phyloP scores from a whole-genome alignment of 1,284 basidiomycete species.

The Trichosporon coremiiforme region DNA sequence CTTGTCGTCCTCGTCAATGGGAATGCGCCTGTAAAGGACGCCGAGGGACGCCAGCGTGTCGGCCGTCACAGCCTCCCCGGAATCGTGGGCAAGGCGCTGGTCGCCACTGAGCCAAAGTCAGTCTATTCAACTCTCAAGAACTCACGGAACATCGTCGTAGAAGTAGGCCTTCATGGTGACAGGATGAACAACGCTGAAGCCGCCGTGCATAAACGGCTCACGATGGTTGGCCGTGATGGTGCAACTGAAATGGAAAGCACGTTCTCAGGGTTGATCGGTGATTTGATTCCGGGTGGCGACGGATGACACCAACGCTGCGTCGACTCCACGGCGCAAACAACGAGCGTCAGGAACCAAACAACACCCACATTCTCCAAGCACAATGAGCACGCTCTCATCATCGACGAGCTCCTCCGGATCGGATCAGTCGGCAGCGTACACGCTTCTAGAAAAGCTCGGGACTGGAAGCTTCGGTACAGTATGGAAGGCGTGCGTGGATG shows the following conservation, averaged over 20 bases:
- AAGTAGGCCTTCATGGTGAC: conserved; percentile 73
- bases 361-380: not conserved
- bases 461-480: conserved; percentile 97
- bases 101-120: conserved; percentile 61
- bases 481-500: conserved; percentile 73
- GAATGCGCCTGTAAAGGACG: conserved; percentile 67
- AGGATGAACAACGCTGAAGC: not conserved
- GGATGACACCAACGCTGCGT: not conserved
- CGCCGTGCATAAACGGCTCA: not conserved
- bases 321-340: not conserved
- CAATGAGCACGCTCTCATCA: not conserved
- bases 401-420: conserved; percentile 23
- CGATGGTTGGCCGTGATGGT: conserved; percentile 4
- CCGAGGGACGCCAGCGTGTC: conserved; percentile 63
- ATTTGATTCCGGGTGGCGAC: conserved; percentile 18
- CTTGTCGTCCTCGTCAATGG: conserved; percentile 59
- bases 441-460: conserved; percentile 89
- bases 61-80: conserved; percentile 61
- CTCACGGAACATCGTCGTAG: conserved; percentile 67
- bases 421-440: conserved; percentile 86
- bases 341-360: conserved; percentile 8
- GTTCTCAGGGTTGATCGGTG: conserved; percentile 11
- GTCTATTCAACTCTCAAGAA: conserved; percentile 5
- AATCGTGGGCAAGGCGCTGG: conserved; percentile 74
- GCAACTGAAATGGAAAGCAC: not conserved